Conservation (phyloP, 2,329 filamentous ascomycete species). For the Mycosphaerella sp. region DNA sequence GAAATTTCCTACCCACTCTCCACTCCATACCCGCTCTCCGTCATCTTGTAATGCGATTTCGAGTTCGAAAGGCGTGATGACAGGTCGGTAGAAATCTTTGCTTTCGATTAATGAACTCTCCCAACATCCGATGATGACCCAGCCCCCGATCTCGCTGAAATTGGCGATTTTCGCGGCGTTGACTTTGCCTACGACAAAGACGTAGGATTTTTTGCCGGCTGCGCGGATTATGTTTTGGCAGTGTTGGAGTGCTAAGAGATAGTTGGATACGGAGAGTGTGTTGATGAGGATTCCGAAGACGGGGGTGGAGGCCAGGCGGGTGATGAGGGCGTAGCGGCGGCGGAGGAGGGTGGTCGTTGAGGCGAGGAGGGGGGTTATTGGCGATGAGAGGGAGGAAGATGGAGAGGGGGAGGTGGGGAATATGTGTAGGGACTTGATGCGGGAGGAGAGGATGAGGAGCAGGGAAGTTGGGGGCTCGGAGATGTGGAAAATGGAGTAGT, state of each 20-base stretch:
- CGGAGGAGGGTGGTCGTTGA: slow-evolving; percentile 58
- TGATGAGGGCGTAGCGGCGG: slow-evolving; percentile 80
- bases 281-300: slow-evolving; percentile 95
- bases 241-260: slow-evolving; percentile 70
- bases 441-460: slow-evolving; percentile 78
- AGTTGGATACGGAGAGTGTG: slow-evolving; percentile 86
- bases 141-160: slow-evolving; percentile 89
- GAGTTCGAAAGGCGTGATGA: slow-evolving; percentile 94
- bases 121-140: slow-evolving; percentile 98
- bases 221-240: slow-evolving; percentile 66
- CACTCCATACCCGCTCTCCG: slow-evolving; percentile 79
- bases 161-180: slow-evolving; percentile 96
- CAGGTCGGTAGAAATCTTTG: slow-evolving; percentile 77
- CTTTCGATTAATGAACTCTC: slow-evolving; percentile 90
- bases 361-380: slow-evolving; percentile 39
- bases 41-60: slow-evolving; percentile 67
- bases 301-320: slow-evolving; percentile 70
- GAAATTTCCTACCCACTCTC: slow-evolving; percentile 84
- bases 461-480: slow-evolving; percentile 73
- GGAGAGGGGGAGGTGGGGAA: slow-evolving; percentile 52
- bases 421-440: slow-evolving; percentile 72
- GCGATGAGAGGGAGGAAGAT: slow-evolving; percentile 11
- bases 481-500: slow-evolving; percentile 78
- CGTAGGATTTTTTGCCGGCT: slow-evolving; percentile 90
- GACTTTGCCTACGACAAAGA: slow-evolving; percentile 92